phyloP scores from a whole-genome alignment of 345 rosid species.

The Dipteronia sinensis region DNA sequence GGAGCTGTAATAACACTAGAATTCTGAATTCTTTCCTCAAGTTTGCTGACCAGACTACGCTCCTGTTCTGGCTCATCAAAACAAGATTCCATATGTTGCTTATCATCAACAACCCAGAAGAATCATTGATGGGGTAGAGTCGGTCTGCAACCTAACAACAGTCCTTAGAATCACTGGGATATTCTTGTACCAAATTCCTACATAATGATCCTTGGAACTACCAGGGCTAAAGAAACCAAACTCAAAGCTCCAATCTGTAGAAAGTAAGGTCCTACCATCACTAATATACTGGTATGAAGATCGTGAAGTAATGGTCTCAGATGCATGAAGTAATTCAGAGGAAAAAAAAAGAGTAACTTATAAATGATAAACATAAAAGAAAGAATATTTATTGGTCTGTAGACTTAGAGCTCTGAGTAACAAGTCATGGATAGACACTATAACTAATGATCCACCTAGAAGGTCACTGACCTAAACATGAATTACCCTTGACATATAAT shows the following conservation, averaged over 20 bases:
- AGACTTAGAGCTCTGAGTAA: neutral
- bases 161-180: conserved; percentile 33
- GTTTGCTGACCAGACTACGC: conserved; percentile 20
- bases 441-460: too few species aligned
- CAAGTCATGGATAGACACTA: too few species aligned
- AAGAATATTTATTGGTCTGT: too few species aligned
- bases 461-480: too few species aligned
- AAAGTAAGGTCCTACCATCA: too few species aligned
- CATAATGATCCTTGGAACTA: conserved; percentile 22
- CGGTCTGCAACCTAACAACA: conserved; percentile 59
- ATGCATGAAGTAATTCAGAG: conserved; percentile 5
- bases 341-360: conserved; percentile 4
- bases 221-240: too few species aligned
- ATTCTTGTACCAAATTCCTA: conserved; percentile 61
- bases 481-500: neutral
- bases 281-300: too few species aligned
- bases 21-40: conserved; percentile 13
- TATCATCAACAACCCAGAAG: conserved; percentile 38
- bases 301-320: conserved; percentile 23
- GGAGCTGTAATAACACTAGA: conserved; percentile 22
- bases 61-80: conserved; percentile 15
- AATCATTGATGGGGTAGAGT: conserved; percentile 37
- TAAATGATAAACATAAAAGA: neutral
- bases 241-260: too few species aligned
- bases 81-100: conserved; percentile 25